Conservation (phyloP, 2,329 filamentous ascomycete species). For the Nemania sp. region DNA sequence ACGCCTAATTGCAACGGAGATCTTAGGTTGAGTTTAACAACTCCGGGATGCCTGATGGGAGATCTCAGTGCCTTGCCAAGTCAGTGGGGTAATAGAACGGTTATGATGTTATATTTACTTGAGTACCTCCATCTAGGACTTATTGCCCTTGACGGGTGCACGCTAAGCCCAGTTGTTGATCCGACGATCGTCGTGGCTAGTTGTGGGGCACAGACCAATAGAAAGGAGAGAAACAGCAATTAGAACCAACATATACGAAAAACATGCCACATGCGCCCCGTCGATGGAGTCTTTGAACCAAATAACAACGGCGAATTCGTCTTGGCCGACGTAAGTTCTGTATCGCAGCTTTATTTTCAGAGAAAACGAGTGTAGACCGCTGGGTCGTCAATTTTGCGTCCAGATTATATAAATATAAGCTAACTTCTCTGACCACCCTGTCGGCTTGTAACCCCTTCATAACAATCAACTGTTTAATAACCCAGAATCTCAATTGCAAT, state of each 20-base stretch:
- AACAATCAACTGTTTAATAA: not conserved
- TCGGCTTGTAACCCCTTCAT: not conserved
- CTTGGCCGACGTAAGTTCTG: not conserved
- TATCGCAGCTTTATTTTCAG: no score
- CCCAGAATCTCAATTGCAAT: not conserved
- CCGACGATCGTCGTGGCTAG: not conserved
- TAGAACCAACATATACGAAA: not conserved
- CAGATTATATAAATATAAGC: not conserved
- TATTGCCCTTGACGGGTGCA: no score
- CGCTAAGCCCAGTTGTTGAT: no score
- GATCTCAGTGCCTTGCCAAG: no score
- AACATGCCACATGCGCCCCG: not conserved
- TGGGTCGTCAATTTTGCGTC: not conserved
- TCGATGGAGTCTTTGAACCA: not conserved
- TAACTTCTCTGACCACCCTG: not conserved
- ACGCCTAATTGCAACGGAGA: no score
- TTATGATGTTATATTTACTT: no score
- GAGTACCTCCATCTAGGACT: no score
- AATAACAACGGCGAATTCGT: not conserved
- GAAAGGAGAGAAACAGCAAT: not conserved
- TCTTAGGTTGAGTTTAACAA: no score
- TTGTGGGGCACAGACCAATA: slow-evolving; percentile 4
- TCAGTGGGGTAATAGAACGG: no score
- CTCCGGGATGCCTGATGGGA: no score
- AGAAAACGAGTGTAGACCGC: not conserved